Conservation (phyloP, 352 stramenopile genomes). For the Achlya hypogyna region DNA sequence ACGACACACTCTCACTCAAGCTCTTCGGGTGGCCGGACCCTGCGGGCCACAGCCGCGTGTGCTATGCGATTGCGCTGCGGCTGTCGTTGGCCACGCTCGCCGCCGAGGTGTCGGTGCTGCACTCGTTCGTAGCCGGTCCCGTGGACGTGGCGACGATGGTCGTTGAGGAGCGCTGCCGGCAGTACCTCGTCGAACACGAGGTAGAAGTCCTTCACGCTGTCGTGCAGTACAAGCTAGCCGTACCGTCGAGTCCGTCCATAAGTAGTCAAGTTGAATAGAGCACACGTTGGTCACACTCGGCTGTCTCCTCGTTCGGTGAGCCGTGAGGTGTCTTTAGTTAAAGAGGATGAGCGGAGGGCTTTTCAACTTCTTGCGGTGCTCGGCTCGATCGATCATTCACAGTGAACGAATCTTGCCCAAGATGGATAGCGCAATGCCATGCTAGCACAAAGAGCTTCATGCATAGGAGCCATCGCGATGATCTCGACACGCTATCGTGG, state of each 20-base stretch:
- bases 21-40: neutral
- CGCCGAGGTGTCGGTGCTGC: neutral
- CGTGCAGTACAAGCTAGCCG: neutral
- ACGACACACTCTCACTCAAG: neutral
- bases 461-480: too few species aligned
- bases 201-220: neutral
- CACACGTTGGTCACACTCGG: too few species aligned
- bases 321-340: too few species aligned
- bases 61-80: neutral
- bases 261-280: too few species aligned
- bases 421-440: too few species aligned
- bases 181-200: slow-evolving; percentile 1
- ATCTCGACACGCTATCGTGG: too few species aligned
- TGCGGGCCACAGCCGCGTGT: neutral
- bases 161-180: neutral
- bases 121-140: neutral
- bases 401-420: too few species aligned
- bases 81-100: neutral
- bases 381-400: too few species aligned
- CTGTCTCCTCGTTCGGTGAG: too few species aligned
- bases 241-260: neutral
- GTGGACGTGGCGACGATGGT: slow-evolving; percentile 11
- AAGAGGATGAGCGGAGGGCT: too few species aligned
- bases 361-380: too few species aligned
- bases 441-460: too few species aligned